These are phyloP conservation scores for Metschnikowia noctiluminum DNA, from an alignment of 805 yeast species.

Conservation along the genomic window DNA sequence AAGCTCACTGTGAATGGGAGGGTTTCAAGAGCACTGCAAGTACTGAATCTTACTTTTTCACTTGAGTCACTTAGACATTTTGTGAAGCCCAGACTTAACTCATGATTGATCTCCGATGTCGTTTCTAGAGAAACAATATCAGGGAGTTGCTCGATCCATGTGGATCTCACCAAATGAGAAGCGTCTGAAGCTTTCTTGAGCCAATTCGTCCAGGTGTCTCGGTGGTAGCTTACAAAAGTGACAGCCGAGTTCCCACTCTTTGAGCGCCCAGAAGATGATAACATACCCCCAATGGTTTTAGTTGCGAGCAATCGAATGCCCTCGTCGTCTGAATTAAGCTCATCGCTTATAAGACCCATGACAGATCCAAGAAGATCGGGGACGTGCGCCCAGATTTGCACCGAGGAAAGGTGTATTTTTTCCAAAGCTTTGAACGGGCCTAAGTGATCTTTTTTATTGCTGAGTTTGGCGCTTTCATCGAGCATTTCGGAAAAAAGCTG, in stretches of 20 bases:
- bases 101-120: conserved; percentile 43
- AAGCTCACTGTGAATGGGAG: conserved; percentile 48
- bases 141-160: conserved; percentile 65
- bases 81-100: conserved; percentile 48
- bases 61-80: conserved; percentile 74
- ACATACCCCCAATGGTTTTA: conserved; percentile 64
- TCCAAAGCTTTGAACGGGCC: conserved; percentile 42
- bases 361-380: conserved; percentile 75
- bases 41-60: conserved; percentile 63
- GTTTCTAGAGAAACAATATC: conserved; percentile 43
- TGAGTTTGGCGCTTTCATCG: conserved; percentile 43
- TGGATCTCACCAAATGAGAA: conserved; percentile 57
- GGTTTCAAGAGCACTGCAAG: conserved; percentile 50
- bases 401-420: conserved; percentile 59
- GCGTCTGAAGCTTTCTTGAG: conserved; percentile 69
- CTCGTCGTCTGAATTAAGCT: conserved; percentile 68
- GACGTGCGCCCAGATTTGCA: conserved; percentile 70
- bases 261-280: conserved; percentile 36
- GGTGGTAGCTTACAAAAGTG: conserved; percentile 57
- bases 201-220: conserved; percentile 67
- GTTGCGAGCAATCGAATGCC: conserved; percentile 66
- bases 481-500: conserved; percentile 76
- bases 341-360: conserved; percentile 77
- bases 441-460: conserved; percentile 5
- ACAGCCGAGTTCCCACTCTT: conserved; percentile 38